Conservation (phyloP, 1,284 basidiomycete genomes). For the Waitea zeae region DNA sequence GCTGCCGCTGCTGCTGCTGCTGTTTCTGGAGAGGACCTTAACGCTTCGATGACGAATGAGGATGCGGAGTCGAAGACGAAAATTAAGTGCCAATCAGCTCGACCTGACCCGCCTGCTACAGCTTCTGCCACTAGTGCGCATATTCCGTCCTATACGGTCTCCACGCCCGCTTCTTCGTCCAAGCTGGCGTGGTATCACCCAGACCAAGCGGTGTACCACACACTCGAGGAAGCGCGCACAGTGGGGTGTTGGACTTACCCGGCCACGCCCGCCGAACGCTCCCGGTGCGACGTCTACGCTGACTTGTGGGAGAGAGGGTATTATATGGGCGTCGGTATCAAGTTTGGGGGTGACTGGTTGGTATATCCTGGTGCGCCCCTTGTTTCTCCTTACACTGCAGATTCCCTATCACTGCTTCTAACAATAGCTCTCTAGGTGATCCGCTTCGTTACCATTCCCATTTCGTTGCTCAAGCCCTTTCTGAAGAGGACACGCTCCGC, state of each 20-base stretch:
- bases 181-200: slow-evolving; percentile 42
- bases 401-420: not conserved
- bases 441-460: slow-evolving; percentile 95
- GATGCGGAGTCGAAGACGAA: too few species aligned
- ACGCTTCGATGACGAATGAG: too few species aligned
- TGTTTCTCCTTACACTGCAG: slow-evolving; percentile 2
- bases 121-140: too few species aligned
- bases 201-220: slow-evolving; percentile 23
- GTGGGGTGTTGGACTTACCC: slow-evolving; percentile 74
- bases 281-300: slow-evolving; percentile 65
- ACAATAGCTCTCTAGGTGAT: slow-evolving; percentile 45
- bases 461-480: slow-evolving; percentile 75
- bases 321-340: slow-evolving; percentile 77
- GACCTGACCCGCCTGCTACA: too few species aligned
- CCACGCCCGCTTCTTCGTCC: slow-evolving; percentile 45
- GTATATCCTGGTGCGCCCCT: slow-evolving; percentile 76
- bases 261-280: slow-evolving; percentile 39
- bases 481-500: slow-evolving; percentile 38
- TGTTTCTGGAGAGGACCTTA: too few species aligned
- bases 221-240: slow-evolving; percentile 39
- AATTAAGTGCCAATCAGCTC: too few species aligned
- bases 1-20: too few species aligned
- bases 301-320: slow-evolving; percentile 69
- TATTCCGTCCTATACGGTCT: slow-evolving; percentile 33
- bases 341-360: slow-evolving; percentile 91